Evolutionary conservation across 2,329 filamentous ascomycete species (phyloP).

Genomic region (Byssothecium circinans): DNA sequence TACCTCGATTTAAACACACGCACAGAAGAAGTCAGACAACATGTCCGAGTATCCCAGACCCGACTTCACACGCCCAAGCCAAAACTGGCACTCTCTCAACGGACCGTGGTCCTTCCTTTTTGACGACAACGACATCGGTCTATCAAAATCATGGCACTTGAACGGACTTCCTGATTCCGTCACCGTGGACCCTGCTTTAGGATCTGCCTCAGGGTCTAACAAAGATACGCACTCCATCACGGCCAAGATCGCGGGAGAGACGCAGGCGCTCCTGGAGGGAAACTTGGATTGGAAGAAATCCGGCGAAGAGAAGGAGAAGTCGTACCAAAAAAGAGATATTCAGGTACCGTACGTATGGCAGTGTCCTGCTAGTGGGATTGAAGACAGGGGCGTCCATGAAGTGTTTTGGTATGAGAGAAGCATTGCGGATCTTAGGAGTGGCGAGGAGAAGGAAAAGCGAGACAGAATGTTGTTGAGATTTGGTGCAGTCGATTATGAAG

Average conservation of each 20-base stretch:
- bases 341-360: slow-evolving; percentile 68
- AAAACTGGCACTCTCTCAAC: slow-evolving; percentile 64
- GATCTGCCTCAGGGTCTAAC: slow-evolving; percentile 3
- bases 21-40: not conserved
- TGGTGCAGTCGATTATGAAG: slow-evolving; percentile 65
- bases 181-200: slow-evolving; percentile 21
- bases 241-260: slow-evolving; percentile 54
- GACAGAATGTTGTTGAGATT: slow-evolving; percentile 56
- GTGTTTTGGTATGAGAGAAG: slow-evolving; percentile 66
- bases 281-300: slow-evolving; percentile 36
- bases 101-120: slow-evolving; percentile 67
- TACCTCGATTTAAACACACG: not conserved
- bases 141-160: slow-evolving; percentile 57
- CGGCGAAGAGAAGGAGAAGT: slow-evolving; percentile 32
- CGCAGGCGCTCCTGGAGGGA: slow-evolving; percentile 51
- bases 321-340: slow-evolving; percentile 56
- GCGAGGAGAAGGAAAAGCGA: slow-evolving; percentile 45
- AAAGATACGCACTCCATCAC: slow-evolving; percentile 43
- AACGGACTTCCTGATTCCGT: slow-evolving; percentile 53
- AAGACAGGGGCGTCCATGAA: slow-evolving; percentile 64
- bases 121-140: slow-evolving; percentile 64
- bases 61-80: slow-evolving; percentile 59
- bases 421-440: slow-evolving; percentile 54
- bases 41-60: slow-evolving; percentile 59
- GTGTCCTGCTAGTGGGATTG: slow-evolving; percentile 63